These are phyloP conservation scores for Macrolepiota dolichaula DNA, from an alignment of 768 basidiomycete species.

Conservation along the genomic window DNA sequence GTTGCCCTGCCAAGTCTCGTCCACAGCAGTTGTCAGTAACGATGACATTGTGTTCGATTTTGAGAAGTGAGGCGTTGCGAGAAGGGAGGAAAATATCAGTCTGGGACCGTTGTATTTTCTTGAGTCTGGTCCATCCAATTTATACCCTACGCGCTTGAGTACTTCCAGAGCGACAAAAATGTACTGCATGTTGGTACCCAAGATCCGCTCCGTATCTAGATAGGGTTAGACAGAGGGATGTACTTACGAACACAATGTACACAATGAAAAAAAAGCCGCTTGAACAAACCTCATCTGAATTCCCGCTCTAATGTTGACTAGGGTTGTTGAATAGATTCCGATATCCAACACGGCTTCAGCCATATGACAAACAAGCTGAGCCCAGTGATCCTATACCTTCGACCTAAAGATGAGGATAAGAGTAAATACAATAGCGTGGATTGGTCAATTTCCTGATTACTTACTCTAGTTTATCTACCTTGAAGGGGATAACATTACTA, in stretches of 20 bases:
- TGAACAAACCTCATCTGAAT: background rate
- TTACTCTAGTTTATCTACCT: background rate
- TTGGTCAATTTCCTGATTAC: background rate
- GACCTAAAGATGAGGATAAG: background rate
- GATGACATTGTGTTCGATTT: slow-evolving; percentile 4
- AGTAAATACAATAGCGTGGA: background rate
- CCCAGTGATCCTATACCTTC: background rate
- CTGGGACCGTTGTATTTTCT: background rate
- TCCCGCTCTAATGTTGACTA: background rate
- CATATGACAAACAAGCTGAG: background rate
- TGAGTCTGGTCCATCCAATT: background rate
- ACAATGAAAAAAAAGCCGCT: background rate
- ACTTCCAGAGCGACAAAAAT: background rate
- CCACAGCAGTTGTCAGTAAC: slow-evolving; percentile 8
- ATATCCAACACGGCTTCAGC: background rate
- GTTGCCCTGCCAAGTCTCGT: slow-evolving; percentile 30
- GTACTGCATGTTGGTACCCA: background rate
- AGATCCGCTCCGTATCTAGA: slow-evolving; percentile 8
- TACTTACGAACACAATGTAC: background rate
- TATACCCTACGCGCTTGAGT: background rate
- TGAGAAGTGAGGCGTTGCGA: background rate
- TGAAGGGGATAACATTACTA: background rate
- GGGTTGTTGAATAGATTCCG: background rate
- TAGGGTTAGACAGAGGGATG: background rate
- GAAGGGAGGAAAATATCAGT: background rate